These are phyloP conservation scores for Cubamyces lactineus DNA, from an alignment of 768 basidiomycete genomes.

Conservation along the genomic window DNA sequence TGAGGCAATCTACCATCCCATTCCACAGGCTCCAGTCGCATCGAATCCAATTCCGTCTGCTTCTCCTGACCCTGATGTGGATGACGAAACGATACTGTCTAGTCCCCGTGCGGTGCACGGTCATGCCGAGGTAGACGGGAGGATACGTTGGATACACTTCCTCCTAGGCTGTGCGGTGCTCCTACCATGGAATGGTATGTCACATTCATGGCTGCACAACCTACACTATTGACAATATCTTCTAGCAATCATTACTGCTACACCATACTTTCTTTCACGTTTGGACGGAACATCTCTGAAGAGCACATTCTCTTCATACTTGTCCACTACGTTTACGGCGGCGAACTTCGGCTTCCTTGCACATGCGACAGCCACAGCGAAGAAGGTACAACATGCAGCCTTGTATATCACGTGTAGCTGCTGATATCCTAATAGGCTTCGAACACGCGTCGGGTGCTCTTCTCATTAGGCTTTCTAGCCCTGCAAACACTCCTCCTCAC, in stretches of 20 bases:
- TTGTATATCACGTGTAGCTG: neutral
- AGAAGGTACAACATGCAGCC: slow-evolving; percentile 52
- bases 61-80: slow-evolving; percentile 20
- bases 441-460: slow-evolving; percentile 59
- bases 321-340: slow-evolving; percentile 54
- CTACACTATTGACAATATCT: slow-evolving; percentile 2
- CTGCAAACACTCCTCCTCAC: slow-evolving; percentile 62
- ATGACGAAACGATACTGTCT: slow-evolving; percentile 10
- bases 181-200: slow-evolving; percentile 86
- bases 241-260: slow-evolving; percentile 85
- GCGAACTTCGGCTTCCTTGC: slow-evolving; percentile 72
- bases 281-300: slow-evolving; percentile 61
- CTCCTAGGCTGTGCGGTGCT: slow-evolving; percentile 78
- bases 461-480: slow-evolving; percentile 53
- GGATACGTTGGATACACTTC: slow-evolving; percentile 67
- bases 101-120: neutral
- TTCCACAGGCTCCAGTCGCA: slow-evolving; percentile 44
- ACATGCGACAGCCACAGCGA: slow-evolving; percentile 71
- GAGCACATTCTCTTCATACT: slow-evolving; percentile 50
- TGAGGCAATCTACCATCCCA: slow-evolving; percentile 42
- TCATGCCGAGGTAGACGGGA: slow-evolving; percentile 35
- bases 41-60: slow-evolving; percentile 34
- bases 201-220: neutral
- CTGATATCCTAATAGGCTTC: slow-evolving; percentile 48
- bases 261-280: slow-evolving; percentile 77